Base-by-base conservation (phyloP, 495 filamentous ascomycete species). In the Aspergillus wentii region DNA sequence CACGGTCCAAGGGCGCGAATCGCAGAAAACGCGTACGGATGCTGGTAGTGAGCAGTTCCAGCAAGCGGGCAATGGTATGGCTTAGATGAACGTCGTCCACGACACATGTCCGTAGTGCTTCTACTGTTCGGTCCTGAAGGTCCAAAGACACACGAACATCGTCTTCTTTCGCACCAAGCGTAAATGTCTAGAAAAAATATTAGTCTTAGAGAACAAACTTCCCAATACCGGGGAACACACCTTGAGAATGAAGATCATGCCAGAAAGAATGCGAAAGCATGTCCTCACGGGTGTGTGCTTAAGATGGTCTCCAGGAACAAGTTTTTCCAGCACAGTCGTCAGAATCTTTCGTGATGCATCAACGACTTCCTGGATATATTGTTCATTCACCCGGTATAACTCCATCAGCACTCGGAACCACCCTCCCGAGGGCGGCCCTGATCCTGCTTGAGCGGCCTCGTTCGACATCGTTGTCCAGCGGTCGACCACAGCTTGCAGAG, bases 71-170 rank as follows among this genome's bases (percentile, higher is more conserved):
- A 48, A 96, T 95, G 9, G 88, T 81, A 35, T 89, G 87, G 20
- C 82, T 91, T n/a, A 98, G 74, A 61, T 98, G 92, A 14, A 98
- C 86, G 50, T 97, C 92, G 56, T 98, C 92, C 5, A 96, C 91
- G 1, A 94, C 86, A 35, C 82, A 91, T 39, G 78, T 85, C 16
- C 85, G 78, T 16, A 98, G 70, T 15, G 86, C 89, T 44, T 84
- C 71, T 1, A 94, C 81, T 0, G 85, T 87, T 11, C 73, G 64
- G 53, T 94, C 85, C 62, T 97, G 82, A 7, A 97, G 74, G 7
- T 73, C 74, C 22, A 97, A 78, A 22, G 85, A 91, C 16, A 85
- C 65, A 40, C 83, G 78, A 9, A 95, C 86, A 44, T 96, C 91
- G 41, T 83, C 82, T 64, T 92, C 88, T 31, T 85, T 83, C 2